Conservation (phyloP, 768 basidiomycete genomes). For the Mycena vitilis region DNA sequence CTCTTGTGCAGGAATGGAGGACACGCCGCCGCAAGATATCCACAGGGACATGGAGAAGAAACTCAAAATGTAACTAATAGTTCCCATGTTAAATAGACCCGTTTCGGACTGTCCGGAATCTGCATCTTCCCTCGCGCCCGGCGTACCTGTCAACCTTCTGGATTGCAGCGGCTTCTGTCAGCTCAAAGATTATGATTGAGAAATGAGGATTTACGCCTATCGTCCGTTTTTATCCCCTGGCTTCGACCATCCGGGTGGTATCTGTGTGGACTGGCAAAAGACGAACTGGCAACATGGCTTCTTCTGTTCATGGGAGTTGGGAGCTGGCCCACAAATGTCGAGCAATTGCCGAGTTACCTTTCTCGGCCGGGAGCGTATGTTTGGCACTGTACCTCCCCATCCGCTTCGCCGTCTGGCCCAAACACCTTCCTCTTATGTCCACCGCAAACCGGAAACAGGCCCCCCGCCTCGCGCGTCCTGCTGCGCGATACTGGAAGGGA, state of each 20-base stretch:
- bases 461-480: constrained; percentile 82
- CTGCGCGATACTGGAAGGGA: constrained; percentile 90
- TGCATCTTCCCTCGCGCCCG: no score
- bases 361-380: background rate
- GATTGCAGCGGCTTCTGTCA: no score
- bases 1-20: constrained; percentile 62
- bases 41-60: constrained; percentile 79
- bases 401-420: background rate
- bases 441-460: constrained; percentile 71
- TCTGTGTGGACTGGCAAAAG: no score
- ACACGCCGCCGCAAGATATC: constrained; percentile 61
- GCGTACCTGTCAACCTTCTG: no score
- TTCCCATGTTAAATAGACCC: background rate
- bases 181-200: no score
- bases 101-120: background rate
- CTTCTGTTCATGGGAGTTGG: no score
- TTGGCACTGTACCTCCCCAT: background rate
- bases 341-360: background rate
- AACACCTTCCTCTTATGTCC: constrained; percentile 32
- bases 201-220: no score
- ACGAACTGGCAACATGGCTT: no score
- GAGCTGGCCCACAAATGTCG: no score
- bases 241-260: no score
- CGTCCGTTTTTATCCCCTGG: no score
- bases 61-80: constrained; percentile 57